Base-by-base conservation (phyloP, 2,329 filamentous ascomycete species). In the Neopestalotiopsis sp. region DNA sequence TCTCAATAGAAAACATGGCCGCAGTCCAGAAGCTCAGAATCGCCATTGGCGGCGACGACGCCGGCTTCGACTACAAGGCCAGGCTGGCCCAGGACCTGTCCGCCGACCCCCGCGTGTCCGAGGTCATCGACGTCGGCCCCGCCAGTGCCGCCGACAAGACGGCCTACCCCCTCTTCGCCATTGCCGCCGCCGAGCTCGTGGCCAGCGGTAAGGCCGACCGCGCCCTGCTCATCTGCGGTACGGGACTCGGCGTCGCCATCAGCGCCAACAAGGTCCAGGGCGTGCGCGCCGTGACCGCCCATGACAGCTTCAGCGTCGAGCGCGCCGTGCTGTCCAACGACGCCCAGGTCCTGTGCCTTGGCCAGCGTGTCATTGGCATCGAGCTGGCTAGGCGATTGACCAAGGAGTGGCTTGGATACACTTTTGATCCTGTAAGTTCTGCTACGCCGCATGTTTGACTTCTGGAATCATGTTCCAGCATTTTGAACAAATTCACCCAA, bases 221-320 rank as follows among this genome's bases (percentile, higher is more conserved):
- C 66, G 94, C 93, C 0, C 85, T 97, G 49, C 83, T 94, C 57
- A 93, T 97, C 83, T 97, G 94, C 82, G 94, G 94, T 2, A 97
- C 94, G 0, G 94, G 94, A 0, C 87, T 97, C 7, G 94, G 94
- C 24, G 94, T 97, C 7, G 94, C 94, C 74, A 97, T 97, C 78
- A 84, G 89, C n/a, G 94, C 94, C 73, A 97, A 97, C 86, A 97
- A 97, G 81, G 90, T 97, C 72, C 91, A 90, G 68, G 94, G 94
- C 5, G 89, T 97, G 70, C 86, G 94, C 30, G 94, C 94, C n/a
- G 94, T 97, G 20, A 97, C 94, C 5, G 94, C 94, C 1, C 94
- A 97, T 79, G 94, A 97, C 78, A 91, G 90, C 73, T 97, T 95
- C 84, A 91, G 88, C 68, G 93, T 97, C 5, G 94, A 97, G 86